A percentile compares a stretch with the other conserved stretches of the same genome.
These are phyloP conservation scores for Discostella pseudostelligera DNA, from an alignment of 108 stramenopile genomes.

Conservation along the genomic window DNA sequence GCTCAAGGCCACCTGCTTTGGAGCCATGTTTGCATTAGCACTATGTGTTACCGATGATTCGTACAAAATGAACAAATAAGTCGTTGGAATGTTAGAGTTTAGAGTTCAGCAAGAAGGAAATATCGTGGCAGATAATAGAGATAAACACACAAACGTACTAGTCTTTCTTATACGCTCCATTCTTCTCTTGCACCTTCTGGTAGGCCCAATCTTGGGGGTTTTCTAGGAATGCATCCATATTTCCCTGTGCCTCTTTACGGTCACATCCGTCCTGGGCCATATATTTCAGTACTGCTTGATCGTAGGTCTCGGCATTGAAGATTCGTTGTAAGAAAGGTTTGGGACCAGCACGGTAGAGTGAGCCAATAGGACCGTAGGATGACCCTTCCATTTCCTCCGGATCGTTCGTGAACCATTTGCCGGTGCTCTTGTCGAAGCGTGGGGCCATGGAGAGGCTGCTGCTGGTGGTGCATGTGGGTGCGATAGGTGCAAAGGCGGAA, in stretches of 20 bases:
- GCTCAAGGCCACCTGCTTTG: conserved; percentile 37
- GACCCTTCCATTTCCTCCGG: conserved; percentile 13
- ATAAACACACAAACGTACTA: conserved; percentile 13
- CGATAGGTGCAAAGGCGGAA: not conserved
- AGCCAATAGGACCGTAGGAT: conserved; percentile 57
- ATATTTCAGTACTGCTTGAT: conserved; percentile 66
- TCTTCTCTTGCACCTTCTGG: conserved; percentile 44
- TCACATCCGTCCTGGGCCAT: conserved; percentile 49
- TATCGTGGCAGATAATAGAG: too few relatives aligned
- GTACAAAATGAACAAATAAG: not conserved
- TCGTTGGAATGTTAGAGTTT: not conserved
- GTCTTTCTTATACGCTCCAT: conserved; percentile 43
- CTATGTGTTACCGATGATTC: not conserved
- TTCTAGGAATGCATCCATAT: conserved; percentile 67
- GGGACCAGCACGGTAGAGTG: conserved; percentile 53
- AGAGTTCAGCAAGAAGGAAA: not conserved
- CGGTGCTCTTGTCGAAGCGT: conserved; percentile 9
- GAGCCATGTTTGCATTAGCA: conserved; percentile 47
- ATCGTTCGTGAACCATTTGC: not conserved
- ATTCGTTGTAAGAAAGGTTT: conserved; percentile 54
- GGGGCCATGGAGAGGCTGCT: not conserved
- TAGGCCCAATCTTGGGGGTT: conserved; percentile 40
- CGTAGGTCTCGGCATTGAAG: conserved; percentile 51
- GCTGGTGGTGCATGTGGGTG: not conserved
- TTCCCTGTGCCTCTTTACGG: conserved; percentile 59